A percentile compares a stretch with the other conserved stretches of the same genome.
Evolutionary conservation across 306 rosid genomes (phyloP).

Genomic region (Sphenostylis stenocarpa): DNA sequence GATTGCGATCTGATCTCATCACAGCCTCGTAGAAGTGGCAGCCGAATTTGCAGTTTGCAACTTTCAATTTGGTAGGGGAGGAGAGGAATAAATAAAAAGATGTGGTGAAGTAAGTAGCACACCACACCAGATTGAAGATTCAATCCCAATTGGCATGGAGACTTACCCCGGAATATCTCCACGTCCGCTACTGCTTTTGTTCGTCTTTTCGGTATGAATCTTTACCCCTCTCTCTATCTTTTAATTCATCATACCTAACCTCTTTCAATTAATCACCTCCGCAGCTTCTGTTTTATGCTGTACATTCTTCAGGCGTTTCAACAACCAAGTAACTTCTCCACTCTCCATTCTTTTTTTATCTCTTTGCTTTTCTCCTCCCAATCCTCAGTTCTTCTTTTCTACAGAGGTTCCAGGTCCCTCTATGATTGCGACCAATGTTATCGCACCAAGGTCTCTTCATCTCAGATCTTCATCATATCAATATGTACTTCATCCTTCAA

Average conservation of each 20-base stretch:
- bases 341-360: neutral
- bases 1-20: neutral
- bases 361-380: neutral
- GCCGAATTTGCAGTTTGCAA: neutral
- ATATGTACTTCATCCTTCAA: neutral
- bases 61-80: neutral
- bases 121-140: neutral
- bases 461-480: neutral
- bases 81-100: neutral
- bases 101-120: neutral
- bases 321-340: slow-evolving; percentile 45
- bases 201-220: slow-evolving; percentile 44
- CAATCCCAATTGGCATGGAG: slow-evolving; percentile 20
- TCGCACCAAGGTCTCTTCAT: slow-evolving; percentile 47
- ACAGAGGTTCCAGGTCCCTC: slow-evolving; percentile 26
- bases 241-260: neutral
- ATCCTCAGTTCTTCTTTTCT: neutral
- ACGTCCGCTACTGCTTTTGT: slow-evolving; percentile 24
- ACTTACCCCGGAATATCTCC: slow-evolving; percentile 8
- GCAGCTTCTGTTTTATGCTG: slow-evolving; percentile 54
- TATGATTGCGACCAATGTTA: slow-evolving; percentile 56
- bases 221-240: slow-evolving; percentile 1
- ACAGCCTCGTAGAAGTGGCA: neutral
- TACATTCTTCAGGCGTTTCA: slow-evolving; percentile 40
- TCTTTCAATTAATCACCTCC: slow-evolving; percentile 7